Evolutionary conservation across 306 rosid genomes (phyloP), one percentile per base, ranked within the genome.

Genomic region (Cucumis cinereus): DNA sequence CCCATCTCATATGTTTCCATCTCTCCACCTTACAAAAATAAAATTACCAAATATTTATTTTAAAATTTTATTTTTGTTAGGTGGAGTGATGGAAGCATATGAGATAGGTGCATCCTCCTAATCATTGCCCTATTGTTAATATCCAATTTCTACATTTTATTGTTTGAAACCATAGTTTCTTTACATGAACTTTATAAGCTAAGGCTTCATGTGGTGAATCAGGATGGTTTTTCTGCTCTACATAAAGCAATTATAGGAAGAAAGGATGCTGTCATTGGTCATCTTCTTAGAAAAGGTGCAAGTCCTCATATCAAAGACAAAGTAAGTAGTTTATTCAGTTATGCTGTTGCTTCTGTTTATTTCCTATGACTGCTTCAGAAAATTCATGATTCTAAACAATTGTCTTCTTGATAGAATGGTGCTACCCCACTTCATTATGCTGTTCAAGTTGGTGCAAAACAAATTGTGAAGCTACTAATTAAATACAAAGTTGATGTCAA

Each of bases 391-490:
- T 77, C 76, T 78, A 41, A 82, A 30, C 67, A 30, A 69, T 74
- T 82, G 35, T 79, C 30, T 24, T 43, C 73, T 53, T 83, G 73
- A 81, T 80, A 94, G 98, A 93, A 91, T 86, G 98, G 97, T 61
- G 96, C 98, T 79, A 86, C 98, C 61, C 90, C 95, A 55, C 98
- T 94, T 79, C 98, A 94, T 86, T 91, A 88, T 79, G 98, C 98
- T 73, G 92, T 88, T 82, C 93, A 94, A 83, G 96, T 91, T 79
- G 97, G 98, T 79, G 89, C 91, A 75, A 86, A 85, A 90, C 90
- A 86, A 80, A 88, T 86, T 72, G 91, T 94, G 80, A 94, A 94
- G 88, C 85, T 94, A 76, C 83, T 94, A 88, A 86, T 91, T 52
- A 90, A 90, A 85, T 81, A 90, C 82, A 80, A 90, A 16, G 97